Evolutionary conservation across 1,284 basidiomycete genomes (phyloP).

Genomic region (Albatrellus sp.): DNA sequence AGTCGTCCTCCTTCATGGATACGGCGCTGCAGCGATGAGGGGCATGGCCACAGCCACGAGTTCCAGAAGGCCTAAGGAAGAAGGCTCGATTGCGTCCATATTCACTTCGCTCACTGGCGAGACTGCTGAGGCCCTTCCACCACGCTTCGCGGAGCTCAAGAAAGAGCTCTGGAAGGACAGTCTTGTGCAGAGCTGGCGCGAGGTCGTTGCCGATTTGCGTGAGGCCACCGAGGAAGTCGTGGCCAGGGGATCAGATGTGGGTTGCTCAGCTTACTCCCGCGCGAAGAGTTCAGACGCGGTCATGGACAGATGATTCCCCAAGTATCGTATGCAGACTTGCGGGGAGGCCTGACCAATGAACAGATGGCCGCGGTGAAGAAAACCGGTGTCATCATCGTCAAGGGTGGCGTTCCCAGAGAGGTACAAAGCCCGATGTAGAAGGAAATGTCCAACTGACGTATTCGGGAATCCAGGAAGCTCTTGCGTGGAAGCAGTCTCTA

Average conservation of each 20-base stretch:
- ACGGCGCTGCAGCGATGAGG: not conserved
- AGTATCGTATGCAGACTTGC: constrained; percentile 36
- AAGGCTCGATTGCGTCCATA: constrained; percentile 42
- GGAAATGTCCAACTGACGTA: constrained; percentile 3
- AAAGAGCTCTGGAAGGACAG: constrained; percentile 36
- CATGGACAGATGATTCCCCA: constrained; percentile 41
- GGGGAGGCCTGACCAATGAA: constrained; percentile 25
- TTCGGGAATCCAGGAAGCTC: constrained; percentile 33
- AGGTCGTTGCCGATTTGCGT: constrained; percentile 40
- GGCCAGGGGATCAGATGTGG: constrained; percentile 26
- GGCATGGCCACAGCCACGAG: not conserved
- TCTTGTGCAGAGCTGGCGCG: constrained; percentile 41
- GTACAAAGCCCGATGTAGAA: constrained; percentile 17
- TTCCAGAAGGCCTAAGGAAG: constrained; percentile 16
- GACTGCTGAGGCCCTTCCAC: constrained; percentile 29
- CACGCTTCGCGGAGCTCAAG: constrained; percentile 51
- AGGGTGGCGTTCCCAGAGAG: constrained; percentile 42
- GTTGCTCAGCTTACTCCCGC: constrained; percentile 5
- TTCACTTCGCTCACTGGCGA: constrained; percentile 43
- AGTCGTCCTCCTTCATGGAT: too few species aligned
- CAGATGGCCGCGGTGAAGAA: constrained; percentile 36
- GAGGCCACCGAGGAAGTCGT: constrained; percentile 32
- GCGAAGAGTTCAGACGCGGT: constrained; percentile 1
- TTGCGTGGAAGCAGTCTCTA: constrained; percentile 48
- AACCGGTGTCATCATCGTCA: constrained; percentile 48